Evolutionary conservation across 768 basidiomycete genomes (phyloP).

Genomic region (Lactifluus subvellereus): DNA sequence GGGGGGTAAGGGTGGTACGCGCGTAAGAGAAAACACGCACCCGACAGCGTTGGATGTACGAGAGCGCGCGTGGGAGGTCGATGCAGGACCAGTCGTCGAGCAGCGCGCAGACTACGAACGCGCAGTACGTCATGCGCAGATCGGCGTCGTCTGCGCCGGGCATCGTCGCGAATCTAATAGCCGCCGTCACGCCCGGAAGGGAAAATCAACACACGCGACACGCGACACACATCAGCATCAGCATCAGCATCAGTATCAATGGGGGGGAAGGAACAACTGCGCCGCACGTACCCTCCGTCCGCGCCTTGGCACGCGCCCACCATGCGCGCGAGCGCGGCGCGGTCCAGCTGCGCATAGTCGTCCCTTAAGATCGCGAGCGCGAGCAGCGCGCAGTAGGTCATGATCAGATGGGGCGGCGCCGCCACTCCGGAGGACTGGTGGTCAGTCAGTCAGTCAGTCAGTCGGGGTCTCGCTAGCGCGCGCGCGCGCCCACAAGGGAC

Average conservation of each 20-base stretch:
- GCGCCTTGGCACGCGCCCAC: constrained; percentile 64
- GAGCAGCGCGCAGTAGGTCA: constrained; percentile 89
- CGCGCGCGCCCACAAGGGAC: neutral
- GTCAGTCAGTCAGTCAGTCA: no score
- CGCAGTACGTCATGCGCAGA: constrained; percentile 79
- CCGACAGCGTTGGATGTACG: constrained; percentile 65
- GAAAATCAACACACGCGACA: no score
- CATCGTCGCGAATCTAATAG: constrained; percentile 58
- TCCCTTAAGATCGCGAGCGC: constrained; percentile 84
- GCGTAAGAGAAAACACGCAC: constrained; percentile 37
- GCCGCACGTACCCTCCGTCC: constrained; percentile 70
- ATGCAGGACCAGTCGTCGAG: constrained; percentile 75
- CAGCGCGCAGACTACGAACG: constrained; percentile 76
- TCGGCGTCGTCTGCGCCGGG: constrained; percentile 72
- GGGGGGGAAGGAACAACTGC: constrained; percentile 2
- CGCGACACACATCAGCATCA: no score
- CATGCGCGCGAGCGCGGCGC: constrained; percentile 58
- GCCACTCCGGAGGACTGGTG: constrained; percentile 40
- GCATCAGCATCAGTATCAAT: neutral
- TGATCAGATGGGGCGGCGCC: constrained; percentile 71
- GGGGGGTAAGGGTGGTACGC: no score
- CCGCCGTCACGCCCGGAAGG: no score
- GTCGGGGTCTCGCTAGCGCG: no score
- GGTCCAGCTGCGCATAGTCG: constrained; percentile 66
- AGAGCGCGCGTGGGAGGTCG: constrained; percentile 51